These are phyloP conservation scores for Fomitopsis pinicola DNA, from an alignment of 1,284 basidiomycete species.

Conservation along the genomic window DNA sequence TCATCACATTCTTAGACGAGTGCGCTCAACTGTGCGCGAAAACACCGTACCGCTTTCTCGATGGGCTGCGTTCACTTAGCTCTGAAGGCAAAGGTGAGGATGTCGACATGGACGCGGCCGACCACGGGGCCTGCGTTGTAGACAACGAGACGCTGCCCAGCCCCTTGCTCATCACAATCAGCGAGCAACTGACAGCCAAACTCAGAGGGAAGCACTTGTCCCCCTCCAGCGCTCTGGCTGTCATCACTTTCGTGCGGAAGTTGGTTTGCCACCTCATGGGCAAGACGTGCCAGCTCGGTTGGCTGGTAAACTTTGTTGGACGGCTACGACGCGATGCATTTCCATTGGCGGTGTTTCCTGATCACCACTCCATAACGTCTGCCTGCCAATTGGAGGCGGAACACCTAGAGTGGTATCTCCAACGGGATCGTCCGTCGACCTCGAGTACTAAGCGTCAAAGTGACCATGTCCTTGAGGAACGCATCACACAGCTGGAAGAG, in stretches of 20 bases:
- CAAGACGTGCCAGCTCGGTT: slow-evolving; percentile 42
- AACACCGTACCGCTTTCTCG: slow-evolving; percentile 86
- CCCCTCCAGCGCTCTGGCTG: slow-evolving; percentile 56
- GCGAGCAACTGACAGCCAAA: slow-evolving; percentile 75
- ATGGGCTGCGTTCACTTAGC: slow-evolving; percentile 47
- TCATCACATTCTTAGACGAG: slow-evolving; percentile 81
- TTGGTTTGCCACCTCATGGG: slow-evolving; percentile 54
- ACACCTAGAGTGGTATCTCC: slow-evolving; percentile 34
- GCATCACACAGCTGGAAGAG: slow-evolving; percentile 39
- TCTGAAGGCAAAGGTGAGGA: slow-evolving; percentile 3
- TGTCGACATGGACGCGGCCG: slow-evolving; percentile 1
- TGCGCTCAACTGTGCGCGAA: slow-evolving; percentile 83
- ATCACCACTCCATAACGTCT: slow-evolving; percentile 34
- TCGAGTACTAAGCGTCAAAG: background rate
- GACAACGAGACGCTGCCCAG: slow-evolving; percentile 41
- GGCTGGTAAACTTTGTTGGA: slow-evolving; percentile 32
- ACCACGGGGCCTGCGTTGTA: background rate
- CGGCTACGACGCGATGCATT: slow-evolving; percentile 34
- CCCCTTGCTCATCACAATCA: slow-evolving; percentile 70
- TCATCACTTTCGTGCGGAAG: slow-evolving; percentile 59
- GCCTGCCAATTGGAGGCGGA: slow-evolving; percentile 45
- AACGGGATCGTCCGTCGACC: slow-evolving; percentile 2
- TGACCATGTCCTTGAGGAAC: slow-evolving; percentile 27
- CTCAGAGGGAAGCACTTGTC: slow-evolving; percentile 47
- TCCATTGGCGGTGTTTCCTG: slow-evolving; percentile 21